These are phyloP conservation scores for Aspergillus vadensis DNA, from an alignment of 2,329 filamentous ascomycete genomes.

Conservation along the genomic window DNA sequence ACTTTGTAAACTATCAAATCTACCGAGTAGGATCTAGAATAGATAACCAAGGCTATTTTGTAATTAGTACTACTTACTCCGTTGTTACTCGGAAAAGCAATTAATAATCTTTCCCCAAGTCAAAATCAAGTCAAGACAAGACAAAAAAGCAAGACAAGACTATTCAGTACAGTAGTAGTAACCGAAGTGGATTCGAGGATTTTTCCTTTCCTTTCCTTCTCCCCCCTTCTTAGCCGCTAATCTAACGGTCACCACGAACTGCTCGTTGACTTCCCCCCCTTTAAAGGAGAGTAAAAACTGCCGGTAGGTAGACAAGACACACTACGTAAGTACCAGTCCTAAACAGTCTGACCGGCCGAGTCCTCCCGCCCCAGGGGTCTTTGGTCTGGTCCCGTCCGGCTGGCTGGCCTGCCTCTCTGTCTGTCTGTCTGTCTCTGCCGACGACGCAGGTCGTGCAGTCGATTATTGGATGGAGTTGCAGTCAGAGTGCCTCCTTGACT, in stretches of 20 bases:
- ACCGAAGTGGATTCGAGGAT: slow-evolving; percentile 3
- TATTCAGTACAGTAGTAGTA: background rate
- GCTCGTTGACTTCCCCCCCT: too few species aligned
- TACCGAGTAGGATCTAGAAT: too few species aligned
- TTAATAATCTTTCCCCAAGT: too few species aligned
- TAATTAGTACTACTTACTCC: too few species aligned
- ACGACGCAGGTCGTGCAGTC: slow-evolving; percentile 6
- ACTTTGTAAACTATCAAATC: too few species aligned
- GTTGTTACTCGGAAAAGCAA: too few species aligned
- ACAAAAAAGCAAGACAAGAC: background rate
- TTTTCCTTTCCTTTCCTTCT: background rate
- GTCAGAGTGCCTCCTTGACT: background rate
- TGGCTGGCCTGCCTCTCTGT: background rate
- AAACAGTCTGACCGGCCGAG: slow-evolving; percentile 5
- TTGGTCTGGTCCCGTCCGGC: background rate
- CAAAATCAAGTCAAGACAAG: too few species aligned
- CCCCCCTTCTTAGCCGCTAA: background rate
- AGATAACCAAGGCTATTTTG: too few species aligned
- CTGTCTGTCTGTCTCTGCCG: background rate
- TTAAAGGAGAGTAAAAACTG: background rate
- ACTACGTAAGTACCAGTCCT: background rate
- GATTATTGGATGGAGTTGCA: slow-evolving; percentile 9
- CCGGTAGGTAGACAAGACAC: background rate
- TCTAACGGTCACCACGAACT: background rate
- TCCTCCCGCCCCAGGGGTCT: background rate